phyloP scores from a whole-genome alignment of 1,139 yeast genomes.

The Suhomyces terraborum region DNA sequence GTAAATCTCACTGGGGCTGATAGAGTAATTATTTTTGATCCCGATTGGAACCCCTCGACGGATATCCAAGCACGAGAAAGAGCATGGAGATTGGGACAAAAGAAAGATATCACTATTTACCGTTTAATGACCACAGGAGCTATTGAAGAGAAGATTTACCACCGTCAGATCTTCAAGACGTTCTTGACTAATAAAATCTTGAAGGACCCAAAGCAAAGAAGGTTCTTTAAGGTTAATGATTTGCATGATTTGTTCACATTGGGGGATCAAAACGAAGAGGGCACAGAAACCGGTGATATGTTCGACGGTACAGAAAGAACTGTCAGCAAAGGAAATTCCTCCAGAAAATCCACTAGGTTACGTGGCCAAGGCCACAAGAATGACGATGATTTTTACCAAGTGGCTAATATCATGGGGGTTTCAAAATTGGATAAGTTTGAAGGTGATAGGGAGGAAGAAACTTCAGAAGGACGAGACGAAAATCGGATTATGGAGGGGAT shows the following conservation, averaged over 20 bases:
- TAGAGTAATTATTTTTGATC: constrained; percentile 90
- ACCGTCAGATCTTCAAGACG: constrained; percentile 94
- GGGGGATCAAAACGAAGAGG: constrained; percentile 71
- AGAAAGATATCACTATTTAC: constrained; percentile 88
- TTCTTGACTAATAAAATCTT: constrained; percentile 89
- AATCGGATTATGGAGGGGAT: constrained; percentile 72
- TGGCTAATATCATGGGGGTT: constrained; percentile 56
- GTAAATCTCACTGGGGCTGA: constrained; percentile 95
- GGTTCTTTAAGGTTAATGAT: constrained; percentile 91
- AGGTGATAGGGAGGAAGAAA: constrained; percentile 38
- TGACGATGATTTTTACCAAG: constrained; percentile 58
- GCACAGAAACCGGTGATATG: constrained; percentile 66
- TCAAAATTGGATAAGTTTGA: constrained; percentile 54
- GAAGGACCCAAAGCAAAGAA: constrained; percentile 91
- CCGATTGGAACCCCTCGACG: constrained; percentile 98
- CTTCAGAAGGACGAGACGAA: constrained; percentile 47
- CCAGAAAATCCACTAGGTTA: constrained; percentile 29
- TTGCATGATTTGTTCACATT: constrained; percentile 84
- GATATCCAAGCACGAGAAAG: constrained; percentile 96
- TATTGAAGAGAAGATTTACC: constrained; percentile 95
- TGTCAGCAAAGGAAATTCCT: constrained; percentile 25
- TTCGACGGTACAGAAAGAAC: constrained; percentile 55
- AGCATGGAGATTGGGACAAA: constrained; percentile 97
- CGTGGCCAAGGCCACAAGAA: constrained; percentile 33
- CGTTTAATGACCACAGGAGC: constrained; percentile 93